Evolutionary conservation across 2,329 filamentous ascomycete genomes (phyloP), one percentile per base, ranked within the genome.

Genomic region (Verticillium zaregamsianum): DNA sequence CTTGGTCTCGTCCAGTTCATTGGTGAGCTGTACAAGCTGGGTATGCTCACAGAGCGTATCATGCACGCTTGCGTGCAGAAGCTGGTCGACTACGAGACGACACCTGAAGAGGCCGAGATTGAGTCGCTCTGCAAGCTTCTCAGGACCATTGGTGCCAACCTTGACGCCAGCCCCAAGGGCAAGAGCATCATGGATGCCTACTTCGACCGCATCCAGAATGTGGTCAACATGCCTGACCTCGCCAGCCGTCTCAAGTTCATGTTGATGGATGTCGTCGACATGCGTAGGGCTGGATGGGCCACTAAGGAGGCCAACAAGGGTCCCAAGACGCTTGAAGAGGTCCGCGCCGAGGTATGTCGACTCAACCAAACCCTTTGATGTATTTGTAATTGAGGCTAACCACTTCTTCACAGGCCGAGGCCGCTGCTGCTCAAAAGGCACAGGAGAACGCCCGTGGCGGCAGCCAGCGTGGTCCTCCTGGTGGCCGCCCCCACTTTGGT

Each of bases 21-120:
- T 73, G 95, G 95, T 81, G 95, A 99, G 79, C 87, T 99, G 55
- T 99, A 96, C 87, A 99, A 98, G 84, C 88, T 99, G 64, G 89
- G 90, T 74, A 99, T 99, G 95, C 86, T 99, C 76, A 99, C 95
- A 64, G 92, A 97, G 77, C 91, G 94, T 75, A 99, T 99, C 79
- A 99, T 99, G 95, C 94, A 99, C 81, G 92, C 97, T 78, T 99
- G 95, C 85, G 93, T 99, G 32, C 90, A 93, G 80, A 97, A 96
- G 79, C 86, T 99, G 66, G 91, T 99, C 68, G 94, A 99, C 79
- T 98, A 96, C 77, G 90, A 94, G 72, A 93, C 92, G 65, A 81
- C 92, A 64, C 95, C 95, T 55, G 95, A 99, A 69, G 95, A 99
- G 79, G 91, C 94, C 60, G 93, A 97, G 76, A 90, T 99, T 64